These are phyloP conservation scores for Aspergillus conjunctus DNA, from an alignment of 495 filamentous ascomycete species.

Conservation along the genomic window DNA sequence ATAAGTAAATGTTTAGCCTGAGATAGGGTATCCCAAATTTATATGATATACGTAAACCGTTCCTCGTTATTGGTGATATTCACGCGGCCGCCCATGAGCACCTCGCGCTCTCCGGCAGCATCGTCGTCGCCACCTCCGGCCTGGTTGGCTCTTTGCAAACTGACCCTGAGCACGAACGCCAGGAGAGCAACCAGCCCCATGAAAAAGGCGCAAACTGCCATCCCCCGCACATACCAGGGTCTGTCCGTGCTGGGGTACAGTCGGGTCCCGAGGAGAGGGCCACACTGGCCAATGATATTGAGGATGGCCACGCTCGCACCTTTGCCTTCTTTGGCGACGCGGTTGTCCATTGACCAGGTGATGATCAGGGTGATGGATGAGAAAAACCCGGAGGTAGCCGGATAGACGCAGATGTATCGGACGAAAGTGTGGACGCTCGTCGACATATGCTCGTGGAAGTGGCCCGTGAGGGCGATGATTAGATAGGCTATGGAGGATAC, in stretches of 20 bases:
- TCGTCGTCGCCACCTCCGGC: conserved; percentile 3
- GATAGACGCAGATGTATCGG: conserved; percentile 60
- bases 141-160: conserved; percentile 47
- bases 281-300: conserved; percentile 64
- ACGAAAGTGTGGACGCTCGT: conserved; percentile 35
- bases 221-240: conserved; percentile 62
- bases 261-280: conserved; percentile 62
- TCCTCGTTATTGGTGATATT: conserved; percentile 27
- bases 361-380: conserved; percentile 63
- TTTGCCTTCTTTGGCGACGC: conserved; percentile 54
- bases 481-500: conserved; percentile 64
- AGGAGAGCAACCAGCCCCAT: conserved; percentile 55
- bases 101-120: conserved; percentile 39
- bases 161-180: conserved; percentile 48
- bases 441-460: conserved; percentile 41
- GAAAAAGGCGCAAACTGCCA: conserved; percentile 58
- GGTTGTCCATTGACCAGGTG: conserved; percentile 68
- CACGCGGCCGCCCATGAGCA: conserved; percentile 41
- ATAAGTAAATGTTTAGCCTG: not conserved
- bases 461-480: conserved; percentile 49
- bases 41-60: conserved; percentile 39
- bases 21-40: conserved; percentile 4
- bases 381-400: conserved; percentile 62
- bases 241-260: conserved; percentile 59
- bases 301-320: conserved; percentile 60